These are phyloP conservation scores for Basipetospora chlamydospora DNA, from an alignment of 2,329 filamentous ascomycete species.

Conservation along the genomic window DNA sequence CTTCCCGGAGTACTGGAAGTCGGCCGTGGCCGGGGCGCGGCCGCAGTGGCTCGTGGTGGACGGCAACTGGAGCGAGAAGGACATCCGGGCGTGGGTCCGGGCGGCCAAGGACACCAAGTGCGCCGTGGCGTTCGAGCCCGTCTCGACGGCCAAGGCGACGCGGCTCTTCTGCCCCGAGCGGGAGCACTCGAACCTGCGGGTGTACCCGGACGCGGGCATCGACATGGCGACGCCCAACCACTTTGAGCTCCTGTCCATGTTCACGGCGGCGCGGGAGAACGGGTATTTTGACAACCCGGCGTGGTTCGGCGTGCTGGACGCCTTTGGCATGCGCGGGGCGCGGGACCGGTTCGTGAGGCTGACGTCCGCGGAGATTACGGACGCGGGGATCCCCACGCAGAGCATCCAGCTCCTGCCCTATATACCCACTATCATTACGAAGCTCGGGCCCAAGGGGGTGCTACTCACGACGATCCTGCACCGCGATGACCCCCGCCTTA, in stretches of 20 bases:
- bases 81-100: slow-evolving; percentile 54
- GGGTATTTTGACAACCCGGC: slow-evolving; percentile 52
- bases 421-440: slow-evolving; percentile 72
- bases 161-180: slow-evolving; percentile 43
- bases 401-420: slow-evolving; percentile 75
- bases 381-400: slow-evolving; percentile 72
- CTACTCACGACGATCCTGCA: slow-evolving; percentile 58
- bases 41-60: slow-evolving; percentile 77
- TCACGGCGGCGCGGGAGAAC: slow-evolving; percentile 49
- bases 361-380: slow-evolving; percentile 53
- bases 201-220: slow-evolving; percentile 49
- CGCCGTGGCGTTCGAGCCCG: slow-evolving; percentile 71
- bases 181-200: slow-evolving; percentile 23
- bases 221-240: slow-evolving; percentile 71
- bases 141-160: slow-evolving; percentile 65
- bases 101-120: slow-evolving; percentile 40
- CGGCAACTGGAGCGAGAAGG: slow-evolving; percentile 62
- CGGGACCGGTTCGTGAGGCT: slow-evolving; percentile 56
- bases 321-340: slow-evolving; percentile 59
- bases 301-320: slow-evolving; percentile 74
- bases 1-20: slow-evolving; percentile 43
- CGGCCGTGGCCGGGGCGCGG: slow-evolving; percentile 36
- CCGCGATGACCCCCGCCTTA: slow-evolving; percentile 53
- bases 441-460: slow-evolving; percentile 63
- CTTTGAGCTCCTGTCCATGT: slow-evolving; percentile 69